phyloP scores from a whole-genome alignment of 192 early-diverging fungal genomes.

The Coemansia erecta region DNA sequence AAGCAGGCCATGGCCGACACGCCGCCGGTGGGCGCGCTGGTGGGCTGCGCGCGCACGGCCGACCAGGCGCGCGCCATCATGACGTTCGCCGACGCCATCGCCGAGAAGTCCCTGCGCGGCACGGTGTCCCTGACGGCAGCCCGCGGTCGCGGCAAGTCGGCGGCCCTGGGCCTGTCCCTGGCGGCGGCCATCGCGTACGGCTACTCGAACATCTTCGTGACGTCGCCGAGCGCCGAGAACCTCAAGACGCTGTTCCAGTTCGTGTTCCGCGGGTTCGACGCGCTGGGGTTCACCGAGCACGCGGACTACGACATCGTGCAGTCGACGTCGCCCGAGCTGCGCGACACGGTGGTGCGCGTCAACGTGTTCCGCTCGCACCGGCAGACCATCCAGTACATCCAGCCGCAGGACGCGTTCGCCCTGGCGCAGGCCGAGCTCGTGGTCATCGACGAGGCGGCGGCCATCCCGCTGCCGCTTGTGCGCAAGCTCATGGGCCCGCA shows the following conservation, averaged over 20 bases:
- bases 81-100: conserved; percentile 94
- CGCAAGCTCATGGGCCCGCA: conserved; percentile 90
- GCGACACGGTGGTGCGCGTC: conserved; percentile 93
- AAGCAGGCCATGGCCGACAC: conserved; percentile 88
- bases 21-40: conserved; percentile 84
- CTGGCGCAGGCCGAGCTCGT: conserved; percentile 96
- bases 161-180: conserved; percentile 90
- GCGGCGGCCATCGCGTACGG: conserved; percentile 96
- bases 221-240: conserved; percentile 95
- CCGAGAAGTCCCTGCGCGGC: conserved; percentile 88
- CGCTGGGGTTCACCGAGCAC: conserved; percentile 97
- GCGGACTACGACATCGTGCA: conserved; percentile 99
- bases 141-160: conserved; percentile 97
- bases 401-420: conserved; percentile 89
- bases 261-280: conserved; percentile 97
- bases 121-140: conserved; percentile 93
- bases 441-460: conserved; percentile 98
- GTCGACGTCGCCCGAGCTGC: conserved; percentile 92
- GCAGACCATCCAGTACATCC: conserved; percentile 98
- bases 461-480: conserved; percentile 93
- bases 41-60: conserved; percentile 75
- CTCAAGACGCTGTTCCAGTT: conserved; percentile 98
- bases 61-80: conserved; percentile 97
- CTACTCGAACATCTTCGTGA: conserved; percentile 99
- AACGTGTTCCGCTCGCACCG: conserved; percentile 95